Evolutionary conservation across 75 land plant species (phyloP), one percentile per base, ranked within the genome.

Genomic region (Chamaecyparis obtusa): DNA sequence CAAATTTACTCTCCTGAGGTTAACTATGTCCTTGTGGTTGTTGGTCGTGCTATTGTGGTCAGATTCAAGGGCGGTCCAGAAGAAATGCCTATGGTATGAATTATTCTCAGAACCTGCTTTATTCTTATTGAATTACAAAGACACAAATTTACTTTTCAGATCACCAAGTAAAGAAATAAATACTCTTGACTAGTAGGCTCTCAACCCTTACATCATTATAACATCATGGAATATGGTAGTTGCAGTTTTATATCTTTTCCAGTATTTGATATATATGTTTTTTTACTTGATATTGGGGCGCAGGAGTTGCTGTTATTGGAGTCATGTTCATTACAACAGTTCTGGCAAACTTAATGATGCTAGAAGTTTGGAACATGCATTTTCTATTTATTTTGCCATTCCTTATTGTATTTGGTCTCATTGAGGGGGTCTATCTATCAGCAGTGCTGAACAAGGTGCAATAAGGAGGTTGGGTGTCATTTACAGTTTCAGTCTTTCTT

Each of bases 291-390:
- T 1, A 36, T 81, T 5, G 51, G 11, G 0, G 2, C 88, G 86
- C 91, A 93, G 91, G 92, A 30, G 92, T 91, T 51, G 92, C 91
- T 10, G 94, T 92, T 77, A 89, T 94, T 21, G 85, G 84, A 46
- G 94, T 93, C 35, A 94, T 94, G 95, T 81, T 94, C 60, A 93
- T 94, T n/a, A 94, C 94, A 81, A 94, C 95, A 30, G 85, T 36
- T 15, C 82, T 94, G 49, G 84, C 90, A 87, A 71, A 86, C 30
- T 55, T 94, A 35, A 91, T 93, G 15, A 93, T 94, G 92, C 86
- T 90, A 0, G 79, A 89, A 15, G 55, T 93, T 27, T 94, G 94
- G 95, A 48, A 88, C 37, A 77, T 85, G n/a, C 83, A 74, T 13
- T 19, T 92, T 9, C 10, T 87, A 32, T 83, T 85, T 9, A 89